Conservation (phyloP, 2,329 filamentous ascomycete genomes). For the Fusarium proliferatum region DNA sequence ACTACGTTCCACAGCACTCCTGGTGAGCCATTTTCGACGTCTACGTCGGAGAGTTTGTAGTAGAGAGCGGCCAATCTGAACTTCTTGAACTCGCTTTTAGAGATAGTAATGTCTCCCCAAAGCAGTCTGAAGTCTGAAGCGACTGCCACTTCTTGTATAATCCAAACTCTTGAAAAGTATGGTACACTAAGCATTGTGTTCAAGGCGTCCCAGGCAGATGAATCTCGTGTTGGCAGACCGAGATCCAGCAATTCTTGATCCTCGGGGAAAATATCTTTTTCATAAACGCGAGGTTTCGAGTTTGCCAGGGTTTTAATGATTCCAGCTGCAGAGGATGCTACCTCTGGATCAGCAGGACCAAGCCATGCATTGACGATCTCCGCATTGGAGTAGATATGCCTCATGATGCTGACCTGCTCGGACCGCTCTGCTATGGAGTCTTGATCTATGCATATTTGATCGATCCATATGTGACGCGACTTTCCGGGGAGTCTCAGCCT, state of each 20-base stretch:
- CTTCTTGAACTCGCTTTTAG: rapidly evolving
- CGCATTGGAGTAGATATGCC: neutral
- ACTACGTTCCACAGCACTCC: neutral
- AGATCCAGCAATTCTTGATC: neutral
- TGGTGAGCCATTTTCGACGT: neutral
- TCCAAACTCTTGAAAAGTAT: neutral
- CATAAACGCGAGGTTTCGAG: rapidly evolving
- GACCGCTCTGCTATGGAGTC: neutral
- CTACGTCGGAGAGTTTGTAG: neutral
- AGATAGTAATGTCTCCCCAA: neutral
- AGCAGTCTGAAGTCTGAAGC: neutral
- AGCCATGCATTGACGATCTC: neutral
- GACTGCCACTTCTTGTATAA: neutral
- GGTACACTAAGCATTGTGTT: neutral
- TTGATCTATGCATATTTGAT: neutral
- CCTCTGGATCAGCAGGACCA: neutral
- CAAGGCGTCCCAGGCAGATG: neutral
- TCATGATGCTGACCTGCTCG: neutral
- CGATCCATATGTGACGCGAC: neutral
- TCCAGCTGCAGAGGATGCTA: neutral
- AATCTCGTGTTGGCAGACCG: neutral
- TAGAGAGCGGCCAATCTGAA: neutral
- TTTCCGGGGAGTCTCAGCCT: rapidly evolving
- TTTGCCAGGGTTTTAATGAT: neutral
- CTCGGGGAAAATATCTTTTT: neutral